Conservation (phyloP, 306 rosid species). For the Glycine latifolia region DNA sequence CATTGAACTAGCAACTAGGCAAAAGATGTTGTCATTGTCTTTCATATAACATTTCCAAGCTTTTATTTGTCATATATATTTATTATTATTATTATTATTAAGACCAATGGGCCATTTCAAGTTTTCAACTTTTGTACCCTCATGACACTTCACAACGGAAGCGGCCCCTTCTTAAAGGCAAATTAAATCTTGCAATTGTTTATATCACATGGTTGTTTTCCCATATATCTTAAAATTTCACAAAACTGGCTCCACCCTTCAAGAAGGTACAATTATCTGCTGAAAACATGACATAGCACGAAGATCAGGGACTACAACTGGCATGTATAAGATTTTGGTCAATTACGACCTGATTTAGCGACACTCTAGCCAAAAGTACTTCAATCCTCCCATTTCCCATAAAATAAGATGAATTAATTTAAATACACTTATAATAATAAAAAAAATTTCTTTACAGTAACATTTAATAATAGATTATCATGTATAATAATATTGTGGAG, state of each 20-base stretch:
- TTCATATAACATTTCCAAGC: constrained; percentile 53
- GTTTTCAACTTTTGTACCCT: constrained; percentile 6
- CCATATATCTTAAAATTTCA: constrained; percentile 18
- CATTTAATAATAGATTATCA: no score
- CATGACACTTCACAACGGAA: not conserved
- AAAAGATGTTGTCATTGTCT: constrained; percentile 58
- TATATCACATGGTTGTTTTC: constrained; percentile 13
- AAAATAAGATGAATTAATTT: no score
- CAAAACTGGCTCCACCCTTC: not conserved
- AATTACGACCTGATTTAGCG: no score
- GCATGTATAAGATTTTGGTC: no score
- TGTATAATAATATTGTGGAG: no score
- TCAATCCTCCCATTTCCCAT: no score
- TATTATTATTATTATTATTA: constrained; percentile 31
- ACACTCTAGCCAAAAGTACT: no score
- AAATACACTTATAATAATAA: no score
- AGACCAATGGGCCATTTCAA: constrained; percentile 32
- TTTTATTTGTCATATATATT: constrained; percentile 36
- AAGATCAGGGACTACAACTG: not conserved
- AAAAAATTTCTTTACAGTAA: no score
- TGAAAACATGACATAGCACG: not conserved
- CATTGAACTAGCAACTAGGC: constrained; percentile 42
- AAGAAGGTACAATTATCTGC: no score
- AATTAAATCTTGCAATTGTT: constrained; percentile 28
- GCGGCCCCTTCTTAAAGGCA: not conserved